Percentiles rank a stretch among this genome's conserved stretches.
phyloP scores from a whole-genome alignment of 208 protist genomes.

The Leishmania gerbilli region DNA sequence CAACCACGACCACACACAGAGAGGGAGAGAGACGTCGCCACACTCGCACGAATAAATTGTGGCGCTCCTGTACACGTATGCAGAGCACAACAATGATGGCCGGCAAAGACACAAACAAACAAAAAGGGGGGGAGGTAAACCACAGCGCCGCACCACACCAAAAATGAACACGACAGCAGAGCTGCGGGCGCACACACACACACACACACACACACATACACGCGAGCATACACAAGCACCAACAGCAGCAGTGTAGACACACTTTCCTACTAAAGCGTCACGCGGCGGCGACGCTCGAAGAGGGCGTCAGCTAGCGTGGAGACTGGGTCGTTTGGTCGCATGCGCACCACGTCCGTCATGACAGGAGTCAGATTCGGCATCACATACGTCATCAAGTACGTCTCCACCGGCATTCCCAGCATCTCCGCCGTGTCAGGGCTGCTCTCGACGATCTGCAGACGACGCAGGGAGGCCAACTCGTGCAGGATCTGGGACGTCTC shows the following conservation, averaged over 20 bases:
- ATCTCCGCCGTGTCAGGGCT: slow-evolving; percentile 20
- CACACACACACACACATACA: not conserved
- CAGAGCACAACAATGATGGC: not conserved
- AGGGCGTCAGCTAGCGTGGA: slow-evolving; percentile 90
- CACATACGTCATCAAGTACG: slow-evolving; percentile 94
- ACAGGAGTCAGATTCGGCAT: slow-evolving; percentile 91
- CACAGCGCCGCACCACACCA: not conserved
- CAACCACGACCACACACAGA: not conserved
- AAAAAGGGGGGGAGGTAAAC: not conserved
- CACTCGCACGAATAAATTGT: not conserved
- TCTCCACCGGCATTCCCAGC: slow-evolving; percentile 66
- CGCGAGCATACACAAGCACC: not conserved
- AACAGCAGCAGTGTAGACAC: not conserved
- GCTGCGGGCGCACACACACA: not conserved
- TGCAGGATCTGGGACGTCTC: slow-evolving; percentile 35
- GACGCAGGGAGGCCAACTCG: slow-evolving; percentile 57
- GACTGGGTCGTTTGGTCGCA: slow-evolving; percentile 91
- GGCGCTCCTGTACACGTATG: not conserved
- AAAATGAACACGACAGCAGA: not conserved
- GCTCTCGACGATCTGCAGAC: slow-evolving; percentile 64
- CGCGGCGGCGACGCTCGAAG: slow-evolving; percentile 79
- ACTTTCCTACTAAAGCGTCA: slow-evolving; percentile 14
- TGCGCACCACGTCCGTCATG: slow-evolving; percentile 86
- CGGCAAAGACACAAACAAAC: not conserved
- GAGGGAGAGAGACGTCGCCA: not conserved